Percentiles rank a stretch among this genome's conserved stretches.
Conservation (phyloP, 2,329 filamentous ascomycete species). For the Nannizzia gypsea region DNA sequence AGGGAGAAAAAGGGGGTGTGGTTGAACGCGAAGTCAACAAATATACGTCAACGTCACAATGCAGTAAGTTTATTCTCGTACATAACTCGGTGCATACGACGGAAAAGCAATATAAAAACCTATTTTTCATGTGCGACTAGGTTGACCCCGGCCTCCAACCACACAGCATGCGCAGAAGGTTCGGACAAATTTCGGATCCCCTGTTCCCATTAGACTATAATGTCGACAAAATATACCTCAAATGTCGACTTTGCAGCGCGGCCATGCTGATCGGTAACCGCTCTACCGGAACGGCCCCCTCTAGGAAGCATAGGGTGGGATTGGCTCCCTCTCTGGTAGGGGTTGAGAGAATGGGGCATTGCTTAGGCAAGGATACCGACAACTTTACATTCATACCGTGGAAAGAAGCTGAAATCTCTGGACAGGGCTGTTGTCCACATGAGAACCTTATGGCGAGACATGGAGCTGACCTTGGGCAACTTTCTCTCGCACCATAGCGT, state of each 20-base stretch:
- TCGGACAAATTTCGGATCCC: slow-evolving; percentile 10
- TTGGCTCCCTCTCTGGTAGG: background rate
- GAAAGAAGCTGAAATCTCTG: background rate
- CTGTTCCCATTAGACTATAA: slow-evolving; percentile 6
- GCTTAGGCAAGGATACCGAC: background rate
- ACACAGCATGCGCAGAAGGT: slow-evolving; percentile 11
- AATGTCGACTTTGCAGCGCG: slow-evolving; percentile 5
- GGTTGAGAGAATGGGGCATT: background rate
- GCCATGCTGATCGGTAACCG: slow-evolving; percentile 13
- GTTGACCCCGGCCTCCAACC: slow-evolving; percentile 7
- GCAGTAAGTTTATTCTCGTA: slow-evolving; percentile 10
- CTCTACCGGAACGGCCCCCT: slow-evolving; percentile 9
- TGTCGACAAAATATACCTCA: slow-evolving; percentile 8
- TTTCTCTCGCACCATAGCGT: background rate
- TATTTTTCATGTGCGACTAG: slow-evolving; percentile 9
- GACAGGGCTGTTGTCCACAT: background rate
- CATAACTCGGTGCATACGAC: slow-evolving; percentile 8
- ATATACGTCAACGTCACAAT: slow-evolving; percentile 8
- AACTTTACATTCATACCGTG: background rate
- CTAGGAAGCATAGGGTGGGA: background rate
- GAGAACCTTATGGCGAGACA: slow-evolving; percentile 1
- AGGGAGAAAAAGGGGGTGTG: slow-evolving; percentile 4
- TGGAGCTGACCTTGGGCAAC: slow-evolving; percentile 2
- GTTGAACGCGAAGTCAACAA: slow-evolving; percentile 11
- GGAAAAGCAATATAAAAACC: slow-evolving; percentile 6